Percentiles rank a stretch among this genome's conserved stretches.
Evolutionary conservation across 805 yeast genomes (phyloP).

Genomic region (Candida peoriensis): DNA sequence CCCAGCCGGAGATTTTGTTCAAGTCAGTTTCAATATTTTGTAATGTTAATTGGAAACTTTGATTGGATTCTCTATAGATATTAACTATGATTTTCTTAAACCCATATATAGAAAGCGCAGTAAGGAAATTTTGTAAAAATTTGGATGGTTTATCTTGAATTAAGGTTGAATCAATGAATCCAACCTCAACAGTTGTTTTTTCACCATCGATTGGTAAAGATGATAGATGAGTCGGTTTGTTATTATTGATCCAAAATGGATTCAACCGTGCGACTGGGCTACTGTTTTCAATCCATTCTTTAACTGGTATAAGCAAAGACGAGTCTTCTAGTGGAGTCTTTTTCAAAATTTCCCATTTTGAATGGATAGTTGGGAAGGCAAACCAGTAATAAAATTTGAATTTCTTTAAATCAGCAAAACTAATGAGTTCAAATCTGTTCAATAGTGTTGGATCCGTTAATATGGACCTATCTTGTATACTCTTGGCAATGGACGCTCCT

Average conservation of each 20-base stretch:
- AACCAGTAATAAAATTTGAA: conserved; percentile 89
- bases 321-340: conserved; percentile 4
- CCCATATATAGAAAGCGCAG: conserved; percentile 36
- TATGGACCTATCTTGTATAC: conserved; percentile 30
- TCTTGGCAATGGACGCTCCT: conserved; percentile 27
- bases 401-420: conserved; percentile 86
- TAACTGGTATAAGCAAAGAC: conserved; percentile 12
- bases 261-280: conserved; percentile 15
- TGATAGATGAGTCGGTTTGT: conserved; percentile 10
- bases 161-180: conserved; percentile 36
- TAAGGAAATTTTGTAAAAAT: conserved; percentile 54
- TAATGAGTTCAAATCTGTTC: conserved; percentile 44
- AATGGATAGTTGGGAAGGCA: conserved; percentile 62
- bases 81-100: conserved; percentile 31
- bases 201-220: conserved; percentile 11
- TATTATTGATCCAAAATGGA: conserved; percentile 25
- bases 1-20: conserved; percentile 77
- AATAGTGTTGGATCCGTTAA: conserved; percentile 37
- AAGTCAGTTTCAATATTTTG: conserved; percentile 9
- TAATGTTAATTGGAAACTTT: conserved; percentile 27
- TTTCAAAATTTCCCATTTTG: conserved; percentile 38
- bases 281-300: conserved; percentile 10
- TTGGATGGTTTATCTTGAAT: conserved; percentile 39
- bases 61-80: conserved; percentile 32
- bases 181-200: conserved; percentile 21